These are phyloP conservation scores for Asterochloris erici DNA, from an alignment of 139 green algal genomes.

Conservation along the genomic window DNA sequence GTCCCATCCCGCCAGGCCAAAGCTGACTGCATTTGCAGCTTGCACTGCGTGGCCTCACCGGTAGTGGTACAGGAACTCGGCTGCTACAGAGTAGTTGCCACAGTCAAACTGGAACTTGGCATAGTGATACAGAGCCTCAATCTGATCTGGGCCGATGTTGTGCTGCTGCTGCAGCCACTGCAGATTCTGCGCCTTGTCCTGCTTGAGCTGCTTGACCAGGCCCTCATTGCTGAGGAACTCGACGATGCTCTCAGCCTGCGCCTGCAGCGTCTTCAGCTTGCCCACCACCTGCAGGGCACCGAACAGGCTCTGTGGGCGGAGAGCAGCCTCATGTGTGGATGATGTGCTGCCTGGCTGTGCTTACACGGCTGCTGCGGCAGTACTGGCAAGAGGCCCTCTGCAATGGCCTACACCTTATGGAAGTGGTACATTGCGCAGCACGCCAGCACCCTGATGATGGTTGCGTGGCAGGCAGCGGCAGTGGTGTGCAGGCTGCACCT, in stretches of 20 bases:
- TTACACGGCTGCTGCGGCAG: too few relatives aligned
- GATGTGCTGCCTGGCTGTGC: too few relatives aligned
- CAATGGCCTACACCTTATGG: too few relatives aligned
- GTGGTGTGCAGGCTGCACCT: not conserved
- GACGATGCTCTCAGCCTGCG: constrained; percentile 82
- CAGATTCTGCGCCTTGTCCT: constrained; percentile 94
- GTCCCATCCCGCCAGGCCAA: too few relatives aligned
- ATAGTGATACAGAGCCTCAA: constrained; percentile 96
- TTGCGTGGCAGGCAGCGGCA: too few relatives aligned
- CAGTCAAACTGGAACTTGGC: constrained; percentile 99
- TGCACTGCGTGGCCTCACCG: constrained; percentile 18
- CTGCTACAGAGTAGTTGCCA: constrained; percentile 90
- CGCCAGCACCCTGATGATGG: too few relatives aligned
- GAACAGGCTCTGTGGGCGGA: too few relatives aligned
- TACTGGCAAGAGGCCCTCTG: too few relatives aligned
- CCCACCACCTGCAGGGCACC: constrained; percentile 21
- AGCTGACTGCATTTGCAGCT: too few relatives aligned
- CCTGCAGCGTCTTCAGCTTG: constrained; percentile 49
- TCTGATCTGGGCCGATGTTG: constrained; percentile 72
- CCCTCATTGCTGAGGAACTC: constrained; percentile 85
- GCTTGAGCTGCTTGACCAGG: constrained; percentile 81
- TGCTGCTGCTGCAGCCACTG: constrained; percentile 69
- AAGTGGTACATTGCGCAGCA: too few relatives aligned
- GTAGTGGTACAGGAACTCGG: constrained; percentile 94
- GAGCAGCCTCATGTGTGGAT: too few relatives aligned